Percentiles rank a stretch among this genome's conserved stretches.
Evolutionary conservation across 1,284 basidiomycete species (phyloP).

Genomic region (Cerrena zonata): DNA sequence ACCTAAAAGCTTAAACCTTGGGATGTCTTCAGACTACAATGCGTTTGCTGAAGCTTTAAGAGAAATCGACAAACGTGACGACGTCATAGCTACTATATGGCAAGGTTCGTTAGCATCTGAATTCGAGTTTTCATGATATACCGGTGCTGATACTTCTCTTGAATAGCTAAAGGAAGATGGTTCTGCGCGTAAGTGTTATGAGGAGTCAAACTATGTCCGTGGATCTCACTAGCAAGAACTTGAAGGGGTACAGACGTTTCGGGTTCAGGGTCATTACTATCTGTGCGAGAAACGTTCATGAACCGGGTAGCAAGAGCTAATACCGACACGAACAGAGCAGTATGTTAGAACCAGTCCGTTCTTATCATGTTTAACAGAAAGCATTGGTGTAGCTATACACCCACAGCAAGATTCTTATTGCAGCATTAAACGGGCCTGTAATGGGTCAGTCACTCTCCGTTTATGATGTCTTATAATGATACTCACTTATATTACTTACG

Average conservation of each 20-base stretch:
- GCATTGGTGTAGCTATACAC: constrained; percentile 45
- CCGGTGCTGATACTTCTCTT: background rate
- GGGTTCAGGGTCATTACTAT: constrained; percentile 7
- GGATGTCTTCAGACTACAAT: constrained; percentile 47
- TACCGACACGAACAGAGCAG: constrained; percentile 58
- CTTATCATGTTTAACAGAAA: background rate
- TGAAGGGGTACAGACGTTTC: constrained; percentile 10
- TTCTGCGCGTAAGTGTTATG: constrained; percentile 57
- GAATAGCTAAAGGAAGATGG: constrained; percentile 57
- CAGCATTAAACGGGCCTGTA: constrained; percentile 66
- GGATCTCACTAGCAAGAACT: background rate
- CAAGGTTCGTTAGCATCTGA: constrained; percentile 42
- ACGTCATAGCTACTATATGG: constrained; percentile 62
- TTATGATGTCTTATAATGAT: background rate
- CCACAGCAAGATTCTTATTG: constrained; percentile 59
- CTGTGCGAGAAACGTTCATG: constrained; percentile 45
- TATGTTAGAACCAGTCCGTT: constrained; percentile 30
- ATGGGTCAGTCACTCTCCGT: constrained; percentile 42
- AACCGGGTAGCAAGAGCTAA: constrained; percentile 42
- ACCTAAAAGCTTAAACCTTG: background rate
- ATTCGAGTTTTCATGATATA: background rate
- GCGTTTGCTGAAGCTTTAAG: constrained; percentile 52
- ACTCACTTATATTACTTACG: background rate
- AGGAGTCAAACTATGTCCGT: background rate
- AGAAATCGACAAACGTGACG: constrained; percentile 52